Conservation (phyloP, 805 yeast genomes). For the Sugiyamaella chiloensis region DNA sequence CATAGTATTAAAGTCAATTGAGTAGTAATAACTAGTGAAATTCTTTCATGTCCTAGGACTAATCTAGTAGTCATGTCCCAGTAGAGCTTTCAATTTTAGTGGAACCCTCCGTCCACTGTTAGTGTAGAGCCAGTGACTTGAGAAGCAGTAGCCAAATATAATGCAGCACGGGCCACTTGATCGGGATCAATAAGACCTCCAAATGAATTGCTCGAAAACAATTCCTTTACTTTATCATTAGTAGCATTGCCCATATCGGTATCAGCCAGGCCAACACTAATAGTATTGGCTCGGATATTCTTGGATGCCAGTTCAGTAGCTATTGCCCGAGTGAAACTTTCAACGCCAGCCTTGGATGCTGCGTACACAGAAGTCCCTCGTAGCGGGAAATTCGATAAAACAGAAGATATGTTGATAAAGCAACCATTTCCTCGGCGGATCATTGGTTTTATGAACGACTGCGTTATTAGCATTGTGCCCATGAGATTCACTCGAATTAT, state of each 20-base stretch:
- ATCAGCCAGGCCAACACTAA: constrained; percentile 64
- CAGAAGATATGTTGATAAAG: constrained; percentile 66
- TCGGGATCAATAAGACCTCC: constrained; percentile 13
- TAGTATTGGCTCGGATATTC: constrained; percentile 57
- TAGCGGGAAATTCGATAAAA: constrained; percentile 46
- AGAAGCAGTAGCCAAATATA: constrained; percentile 15
- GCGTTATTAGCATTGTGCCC: constrained; percentile 60
- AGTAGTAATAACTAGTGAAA: no score
- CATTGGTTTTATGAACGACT: constrained; percentile 51
- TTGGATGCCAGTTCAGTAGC: constrained; percentile 56
- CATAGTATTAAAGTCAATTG: no score
- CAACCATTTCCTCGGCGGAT: constrained; percentile 37
- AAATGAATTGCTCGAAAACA: constrained; percentile 14
- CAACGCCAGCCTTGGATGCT: constrained; percentile 68
- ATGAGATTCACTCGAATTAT: constrained; percentile 55
- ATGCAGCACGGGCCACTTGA: constrained; percentile 24
- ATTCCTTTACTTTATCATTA: constrained; percentile 4
- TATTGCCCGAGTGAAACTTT: constrained; percentile 56
- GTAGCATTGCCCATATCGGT: constrained; percentile 52
- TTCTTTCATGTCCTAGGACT: no score
- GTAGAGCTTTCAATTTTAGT: no score
- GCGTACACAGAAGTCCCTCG: constrained; percentile 63
- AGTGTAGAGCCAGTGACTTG: constrained; percentile 20
- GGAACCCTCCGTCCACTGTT: constrained; percentile 23
- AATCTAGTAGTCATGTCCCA: no score